Evolutionary conservation across 352 stramenopile species (phyloP).

Genomic region (Aphanomyces stellatus): DNA sequence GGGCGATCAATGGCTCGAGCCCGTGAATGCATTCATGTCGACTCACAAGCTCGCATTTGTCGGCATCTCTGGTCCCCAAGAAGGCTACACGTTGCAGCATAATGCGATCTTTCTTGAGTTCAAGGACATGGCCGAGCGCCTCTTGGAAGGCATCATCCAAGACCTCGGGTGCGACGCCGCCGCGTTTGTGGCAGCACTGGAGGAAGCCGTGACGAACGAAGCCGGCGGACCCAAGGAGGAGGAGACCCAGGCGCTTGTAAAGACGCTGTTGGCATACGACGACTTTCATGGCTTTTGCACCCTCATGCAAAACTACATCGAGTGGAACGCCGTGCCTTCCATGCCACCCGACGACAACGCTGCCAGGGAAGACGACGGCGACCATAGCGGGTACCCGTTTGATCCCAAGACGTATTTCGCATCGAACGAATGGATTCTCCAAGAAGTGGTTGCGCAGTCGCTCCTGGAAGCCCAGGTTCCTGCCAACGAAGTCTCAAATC

Average conservation of each 20-base stretch:
- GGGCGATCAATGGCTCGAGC: slow-evolving; percentile 38
- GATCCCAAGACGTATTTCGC: slow-evolving; percentile 18
- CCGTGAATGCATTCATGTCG: slow-evolving; percentile 44
- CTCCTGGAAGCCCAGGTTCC: slow-evolving; percentile 52
- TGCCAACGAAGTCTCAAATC: not conserved
- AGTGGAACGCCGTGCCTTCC: slow-evolving; percentile 7
- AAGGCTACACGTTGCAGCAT: slow-evolving; percentile 42
- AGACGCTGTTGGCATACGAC: slow-evolving; percentile 64
- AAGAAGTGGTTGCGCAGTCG: slow-evolving; percentile 55
- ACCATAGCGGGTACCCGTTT: not conserved
- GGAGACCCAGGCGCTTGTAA: slow-evolving; percentile 53
- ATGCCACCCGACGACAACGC: not conserved
- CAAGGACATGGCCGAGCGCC: slow-evolving; percentile 53
- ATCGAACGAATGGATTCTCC: slow-evolving; percentile 50
- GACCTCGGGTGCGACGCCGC: slow-evolving; percentile 54
- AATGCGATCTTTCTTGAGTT: slow-evolving; percentile 62
- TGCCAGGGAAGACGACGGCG: not conserved
- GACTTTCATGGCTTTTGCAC: slow-evolving; percentile 52
- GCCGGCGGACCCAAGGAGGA: slow-evolving; percentile 28
- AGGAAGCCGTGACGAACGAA: slow-evolving; percentile 29
- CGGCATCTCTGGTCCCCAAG: slow-evolving; percentile 9
- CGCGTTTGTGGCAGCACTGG: slow-evolving; percentile 41
- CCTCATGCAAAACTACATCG: slow-evolving; percentile 45
- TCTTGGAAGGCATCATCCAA: slow-evolving; percentile 46
- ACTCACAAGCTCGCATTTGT: slow-evolving; percentile 48